Conservation (phyloP, 2,329 filamentous ascomycete species). For the Rutstroemia sp. region DNA sequence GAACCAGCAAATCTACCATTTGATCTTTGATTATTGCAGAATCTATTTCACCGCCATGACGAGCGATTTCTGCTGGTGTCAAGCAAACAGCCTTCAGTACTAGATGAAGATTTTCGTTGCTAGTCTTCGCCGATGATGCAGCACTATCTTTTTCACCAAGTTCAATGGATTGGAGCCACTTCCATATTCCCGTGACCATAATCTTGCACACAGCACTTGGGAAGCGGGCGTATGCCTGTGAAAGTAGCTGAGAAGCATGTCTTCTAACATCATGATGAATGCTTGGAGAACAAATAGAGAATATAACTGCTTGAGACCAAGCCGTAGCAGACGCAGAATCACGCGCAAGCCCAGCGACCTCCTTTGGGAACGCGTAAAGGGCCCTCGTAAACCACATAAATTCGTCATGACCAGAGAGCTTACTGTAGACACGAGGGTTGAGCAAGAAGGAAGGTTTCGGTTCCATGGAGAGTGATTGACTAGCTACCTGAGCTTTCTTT, state of each 20-base stretch:
- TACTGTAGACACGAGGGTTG: conserved; percentile 77
- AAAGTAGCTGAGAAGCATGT: conserved; percentile 53
- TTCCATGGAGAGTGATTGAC: conserved; percentile 60
- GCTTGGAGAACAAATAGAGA: conserved; percentile 57
- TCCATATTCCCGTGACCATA: conserved; percentile 70
- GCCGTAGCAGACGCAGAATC: conserved; percentile 48
- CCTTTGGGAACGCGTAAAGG: conserved; percentile 52
- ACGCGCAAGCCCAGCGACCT: conserved; percentile 40
- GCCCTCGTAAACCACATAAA: conserved; percentile 69
- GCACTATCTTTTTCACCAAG: conserved; percentile 71
- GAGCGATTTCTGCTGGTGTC: conserved; percentile 41
- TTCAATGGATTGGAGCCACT: conserved; percentile 64
- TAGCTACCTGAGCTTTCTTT: conserved; percentile 55
- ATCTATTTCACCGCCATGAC: conserved; percentile 37
- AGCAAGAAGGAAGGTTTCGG: conserved; percentile 84
- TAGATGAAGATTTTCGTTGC: conserved; percentile 54
- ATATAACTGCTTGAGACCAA: conserved; percentile 86
- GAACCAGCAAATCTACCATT: conserved; percentile 67
- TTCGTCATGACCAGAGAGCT: conserved; percentile 68
- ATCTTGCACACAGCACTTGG: conserved; percentile 52
- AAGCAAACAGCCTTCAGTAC: conserved; percentile 58
- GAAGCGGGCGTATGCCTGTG: conserved; percentile 54
- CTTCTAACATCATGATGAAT: conserved; percentile 57
- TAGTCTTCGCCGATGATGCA: conserved; percentile 56
- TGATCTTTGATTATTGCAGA: conserved; percentile 54